phyloP scores from a whole-genome alignment of 148 eudicot genomes.

The Rhododendron kiyosumense region DNA sequence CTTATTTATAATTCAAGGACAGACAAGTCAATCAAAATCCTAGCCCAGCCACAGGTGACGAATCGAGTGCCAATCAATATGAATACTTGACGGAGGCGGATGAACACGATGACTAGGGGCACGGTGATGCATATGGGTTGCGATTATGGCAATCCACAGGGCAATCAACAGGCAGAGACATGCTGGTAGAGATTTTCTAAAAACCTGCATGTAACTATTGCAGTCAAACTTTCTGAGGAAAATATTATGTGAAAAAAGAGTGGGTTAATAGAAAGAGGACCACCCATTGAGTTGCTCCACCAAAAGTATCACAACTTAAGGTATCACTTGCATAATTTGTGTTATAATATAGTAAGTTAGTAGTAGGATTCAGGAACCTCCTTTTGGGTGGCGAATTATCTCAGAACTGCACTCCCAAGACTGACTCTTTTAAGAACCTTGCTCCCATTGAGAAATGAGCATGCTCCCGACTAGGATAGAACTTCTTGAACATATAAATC shows the following conservation, averaged over 20 bases:
- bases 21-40: slow-evolving; percentile 10
- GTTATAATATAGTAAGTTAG: neutral
- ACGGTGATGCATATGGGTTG: neutral
- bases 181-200: neutral
- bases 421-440: neutral
- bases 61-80: slow-evolving; percentile 41
- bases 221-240: neutral
- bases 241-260: neutral
- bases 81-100: neutral
- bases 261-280: neutral
- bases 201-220: neutral
- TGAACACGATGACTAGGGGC: neutral
- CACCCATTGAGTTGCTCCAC: neutral
- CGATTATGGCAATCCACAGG: slow-evolving; percentile 3
- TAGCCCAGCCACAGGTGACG: slow-evolving; percentile 49
- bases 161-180: neutral
- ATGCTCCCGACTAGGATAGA: neutral
- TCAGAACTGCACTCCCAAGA: neutral
- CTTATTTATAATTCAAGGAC: neutral
- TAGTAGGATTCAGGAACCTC: neutral
- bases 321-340: neutral
- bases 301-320: neutral
- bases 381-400: neutral
- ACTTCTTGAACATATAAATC: neutral
- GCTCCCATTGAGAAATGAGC: neutral